Base-by-base conservation (phyloP, 2,329 filamentous ascomycete species). In the Nemania sp. region DNA sequence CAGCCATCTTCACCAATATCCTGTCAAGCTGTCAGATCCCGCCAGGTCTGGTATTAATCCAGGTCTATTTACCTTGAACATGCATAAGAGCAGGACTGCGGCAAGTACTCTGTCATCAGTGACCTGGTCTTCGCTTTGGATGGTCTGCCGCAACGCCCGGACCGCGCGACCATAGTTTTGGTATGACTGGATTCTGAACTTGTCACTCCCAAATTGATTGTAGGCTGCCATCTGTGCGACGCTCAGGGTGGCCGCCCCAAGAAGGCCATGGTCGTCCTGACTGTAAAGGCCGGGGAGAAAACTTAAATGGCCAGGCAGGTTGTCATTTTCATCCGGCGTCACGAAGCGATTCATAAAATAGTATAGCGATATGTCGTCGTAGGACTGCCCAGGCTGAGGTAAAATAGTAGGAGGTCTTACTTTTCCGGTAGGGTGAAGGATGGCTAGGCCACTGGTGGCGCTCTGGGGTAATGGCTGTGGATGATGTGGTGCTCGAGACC, bases 221-320 rank as follows among this genome's bases (percentile, higher is more conserved):
- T 56, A 58, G 23, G 57, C 57, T 1, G 55, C 57, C 55, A 56
- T 58, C 39, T 60, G 57, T 3, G 57, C 57, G 12, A 56, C 57
- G 20, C 55, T 58, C 34, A 60, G 20, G 6, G 55, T 60, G 20
- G 57, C 57, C 15, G 49, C 15, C 30, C 58, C 55, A 2, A 60
- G 33, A 28, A 60, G 41, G 6, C 57, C 57, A 23, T 56, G 45
- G 14, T 45, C 30, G 12, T 48, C 22, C 15, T 51, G 55, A 8
- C 56, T 56, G 28, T 50, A 60, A 22, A 60, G 55, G 15, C 37
- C 45, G 2, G 57, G 58, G 20, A 60, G 52, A 31, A 59, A 60
- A 46, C 46, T 60, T 43, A 58, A 26, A 41, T 54, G 52, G 3
- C 58, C 55, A 3, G 55, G 55, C 22, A 59, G 50, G 14, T 30